Evolutionary conservation across 257 asterid species (phyloP).

Genomic region (Apocynum venetum): DNA sequence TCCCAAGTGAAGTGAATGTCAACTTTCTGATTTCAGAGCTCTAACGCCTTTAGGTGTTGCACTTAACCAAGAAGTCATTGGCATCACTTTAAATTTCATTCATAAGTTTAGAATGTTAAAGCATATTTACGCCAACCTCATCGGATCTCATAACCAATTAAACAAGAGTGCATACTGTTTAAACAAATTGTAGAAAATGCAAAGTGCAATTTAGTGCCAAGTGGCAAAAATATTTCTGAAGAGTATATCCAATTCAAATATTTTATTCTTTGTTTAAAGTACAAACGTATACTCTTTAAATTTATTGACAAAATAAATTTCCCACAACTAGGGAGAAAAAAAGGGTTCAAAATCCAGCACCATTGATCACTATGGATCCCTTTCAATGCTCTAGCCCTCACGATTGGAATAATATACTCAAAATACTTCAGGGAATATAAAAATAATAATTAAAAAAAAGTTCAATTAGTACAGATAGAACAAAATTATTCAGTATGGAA

Average conservation of each 20-base stretch:
- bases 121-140: background rate
- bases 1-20: background rate
- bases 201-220: background rate
- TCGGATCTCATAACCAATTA: background rate
- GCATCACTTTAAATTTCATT: background rate
- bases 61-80: background rate
- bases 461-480: background rate
- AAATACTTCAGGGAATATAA: background rate
- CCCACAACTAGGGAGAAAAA: background rate
- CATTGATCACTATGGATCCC: background rate
- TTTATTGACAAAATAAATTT: background rate
- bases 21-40: background rate
- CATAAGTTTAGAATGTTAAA: background rate
- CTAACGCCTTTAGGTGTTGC: background rate
- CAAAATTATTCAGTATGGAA: background rate
- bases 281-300: background rate
- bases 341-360: background rate
- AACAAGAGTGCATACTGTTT: background rate
- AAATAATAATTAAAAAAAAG: background rate
- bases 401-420: background rate
- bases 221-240: background rate
- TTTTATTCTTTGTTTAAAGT: background rate
- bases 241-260: background rate
- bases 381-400: background rate
- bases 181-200: background rate